Evolutionary conservation across 352 stramenopile species (phyloP).

Genomic region (Phytophthora fragariaefolia): DNA sequence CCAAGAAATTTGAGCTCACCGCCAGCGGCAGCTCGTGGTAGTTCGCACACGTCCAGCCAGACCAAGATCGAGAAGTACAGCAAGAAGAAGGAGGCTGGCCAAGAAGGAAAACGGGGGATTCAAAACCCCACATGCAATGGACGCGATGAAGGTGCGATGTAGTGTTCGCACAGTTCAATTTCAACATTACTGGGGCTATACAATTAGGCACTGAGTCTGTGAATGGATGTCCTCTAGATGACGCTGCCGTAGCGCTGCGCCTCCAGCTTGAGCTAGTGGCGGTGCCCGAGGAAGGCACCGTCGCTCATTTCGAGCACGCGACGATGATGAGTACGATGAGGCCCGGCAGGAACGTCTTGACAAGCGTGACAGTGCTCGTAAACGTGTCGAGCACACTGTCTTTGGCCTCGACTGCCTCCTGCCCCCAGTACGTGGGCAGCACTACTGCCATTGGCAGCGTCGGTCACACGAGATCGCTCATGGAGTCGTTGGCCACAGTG

Average conservation of each 20-base stretch:
- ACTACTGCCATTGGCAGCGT: slow-evolving; percentile 59
- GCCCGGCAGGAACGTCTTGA: slow-evolving; percentile 60
- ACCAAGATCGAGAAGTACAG: too few relatives aligned
- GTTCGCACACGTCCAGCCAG: too few relatives aligned
- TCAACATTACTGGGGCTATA: too few relatives aligned
- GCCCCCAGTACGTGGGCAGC: slow-evolving; percentile 61
- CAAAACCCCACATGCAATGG: too few relatives aligned
- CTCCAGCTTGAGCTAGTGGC: too few relatives aligned
- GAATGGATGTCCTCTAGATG: slow-evolving; percentile 36
- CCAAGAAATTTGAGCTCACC: too few relatives aligned
- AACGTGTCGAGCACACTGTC: slow-evolving; percentile 50
- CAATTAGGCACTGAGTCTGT: neutral
- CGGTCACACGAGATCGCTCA: slow-evolving; percentile 75
- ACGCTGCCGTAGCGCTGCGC: slow-evolving; percentile 33
- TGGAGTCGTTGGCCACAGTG: slow-evolving; percentile 42
- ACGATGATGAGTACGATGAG: slow-evolving; percentile 68
- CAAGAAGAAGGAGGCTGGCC: too few relatives aligned
- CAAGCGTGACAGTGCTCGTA: slow-evolving; percentile 54
- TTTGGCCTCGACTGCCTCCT: slow-evolving; percentile 57
- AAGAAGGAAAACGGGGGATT: too few relatives aligned
- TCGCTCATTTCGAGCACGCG: slow-evolving; percentile 38
- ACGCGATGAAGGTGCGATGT: too few relatives aligned
- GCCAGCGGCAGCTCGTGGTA: too few relatives aligned
- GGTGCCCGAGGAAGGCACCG: slow-evolving; percentile 55
- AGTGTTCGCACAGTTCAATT: slow-evolving; percentile 8